A percentile compares a stretch with the other conserved stretches of the same genome.
Evolutionary conservation across 371 early-diverging fungal species (phyloP).

Genomic region (Sporodiniella umbellata): DNA sequence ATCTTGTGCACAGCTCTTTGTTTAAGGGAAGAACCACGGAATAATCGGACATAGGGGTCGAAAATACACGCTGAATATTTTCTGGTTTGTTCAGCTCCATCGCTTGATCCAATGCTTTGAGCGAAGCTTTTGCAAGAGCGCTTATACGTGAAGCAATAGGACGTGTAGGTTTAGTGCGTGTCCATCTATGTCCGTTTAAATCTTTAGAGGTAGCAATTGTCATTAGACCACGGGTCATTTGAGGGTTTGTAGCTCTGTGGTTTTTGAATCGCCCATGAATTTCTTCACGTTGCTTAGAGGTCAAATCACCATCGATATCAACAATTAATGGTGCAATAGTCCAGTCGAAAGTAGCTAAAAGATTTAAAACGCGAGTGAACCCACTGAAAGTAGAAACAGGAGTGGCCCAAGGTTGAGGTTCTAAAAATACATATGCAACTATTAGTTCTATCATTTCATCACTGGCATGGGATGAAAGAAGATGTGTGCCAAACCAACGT

Average conservation of each 20-base stretch:
- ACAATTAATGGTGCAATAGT: constrained; percentile 71
- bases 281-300: constrained; percentile 40
- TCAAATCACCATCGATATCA: constrained; percentile 66
- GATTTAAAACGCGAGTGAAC: constrained; percentile 68
- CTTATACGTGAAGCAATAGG: constrained; percentile 59
- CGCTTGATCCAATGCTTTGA: constrained; percentile 39
- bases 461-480: constrained; percentile 54
- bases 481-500: constrained; percentile 83
- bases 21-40: constrained; percentile 64
- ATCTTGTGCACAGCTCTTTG: constrained; percentile 53
- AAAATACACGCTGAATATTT: constrained; percentile 53
- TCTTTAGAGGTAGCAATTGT: constrained; percentile 67
- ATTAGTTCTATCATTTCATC: constrained; percentile 63
- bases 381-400: constrained; percentile 65
- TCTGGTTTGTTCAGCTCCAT: constrained; percentile 5
- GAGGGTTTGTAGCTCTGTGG: constrained; percentile 37
- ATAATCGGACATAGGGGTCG: constrained; percentile 69
- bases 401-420: constrained; percentile 59
- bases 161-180: constrained; percentile 40
- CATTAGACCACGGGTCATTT: constrained; percentile 56
- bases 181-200: constrained; percentile 59
- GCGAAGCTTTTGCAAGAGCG: constrained; percentile 61
- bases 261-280: constrained; percentile 43
- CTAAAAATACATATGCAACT: constrained; percentile 62
- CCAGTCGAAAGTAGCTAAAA: constrained; percentile 77